Evolutionary conservation across 768 basidiomycete species (phyloP).

Genomic region (Suillus variegatus): DNA sequence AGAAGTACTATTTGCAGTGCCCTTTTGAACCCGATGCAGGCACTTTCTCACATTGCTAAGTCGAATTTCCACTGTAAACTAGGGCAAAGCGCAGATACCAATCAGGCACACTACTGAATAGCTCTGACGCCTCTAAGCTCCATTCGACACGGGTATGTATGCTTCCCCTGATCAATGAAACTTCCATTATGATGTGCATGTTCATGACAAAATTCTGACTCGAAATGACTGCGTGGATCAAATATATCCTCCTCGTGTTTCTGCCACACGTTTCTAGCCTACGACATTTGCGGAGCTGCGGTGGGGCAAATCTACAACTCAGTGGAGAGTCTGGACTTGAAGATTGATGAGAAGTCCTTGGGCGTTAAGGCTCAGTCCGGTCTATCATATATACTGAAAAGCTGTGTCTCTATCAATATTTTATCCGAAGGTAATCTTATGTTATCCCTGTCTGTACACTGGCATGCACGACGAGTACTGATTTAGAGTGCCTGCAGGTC

Average conservation of each 20-base stretch:
- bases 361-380: not conserved
- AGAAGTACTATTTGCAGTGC: not conserved
- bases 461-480: not conserved
- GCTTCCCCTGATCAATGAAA: conserved; percentile 27
- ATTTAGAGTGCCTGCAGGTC: not conserved
- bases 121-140: conserved; percentile 10
- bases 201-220: conserved; percentile 14
- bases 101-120: conserved; percentile 2
- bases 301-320: not conserved
- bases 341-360: not conserved
- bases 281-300: not conserved
- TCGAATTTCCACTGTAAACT: not conserved
- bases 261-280: not conserved
- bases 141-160: conserved; percentile 5
- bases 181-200: conserved; percentile 42
- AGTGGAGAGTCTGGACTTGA: conserved; percentile 3
- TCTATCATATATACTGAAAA: not conserved
- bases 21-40: not conserved
- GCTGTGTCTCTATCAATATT: conserved; percentile 4
- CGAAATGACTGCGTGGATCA: conserved; percentile 2
- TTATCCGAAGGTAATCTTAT: not conserved
- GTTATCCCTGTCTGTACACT: not conserved
- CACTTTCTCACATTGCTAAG: not conserved
- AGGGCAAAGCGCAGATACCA: not conserved
- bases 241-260: conserved; percentile 5